These are phyloP conservation scores for Fusarium praegraminearum DNA, from an alignment of 2,329 filamentous ascomycete species.

Conservation along the genomic window DNA sequence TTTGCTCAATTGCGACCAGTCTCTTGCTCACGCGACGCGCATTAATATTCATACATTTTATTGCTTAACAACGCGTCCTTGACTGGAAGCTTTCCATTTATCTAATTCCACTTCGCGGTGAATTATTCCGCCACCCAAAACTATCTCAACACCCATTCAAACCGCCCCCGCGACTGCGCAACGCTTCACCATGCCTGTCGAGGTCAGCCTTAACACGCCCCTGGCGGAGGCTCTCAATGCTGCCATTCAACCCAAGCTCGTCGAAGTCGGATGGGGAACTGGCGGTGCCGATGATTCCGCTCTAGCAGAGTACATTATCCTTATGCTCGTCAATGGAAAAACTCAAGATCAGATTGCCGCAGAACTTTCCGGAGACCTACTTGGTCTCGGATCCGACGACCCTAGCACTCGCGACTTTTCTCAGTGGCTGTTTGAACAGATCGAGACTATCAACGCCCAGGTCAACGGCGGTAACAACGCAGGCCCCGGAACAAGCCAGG, in stretches of 20 bases:
- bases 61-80: constrained; percentile 42
- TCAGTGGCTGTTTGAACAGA: constrained; percentile 92
- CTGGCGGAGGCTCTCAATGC: constrained; percentile 85
- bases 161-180: constrained; percentile 14
- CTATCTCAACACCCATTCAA: constrained; percentile 9
- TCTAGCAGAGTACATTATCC: constrained; percentile 93
- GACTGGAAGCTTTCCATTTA: constrained; percentile 32
- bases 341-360: constrained; percentile 88
- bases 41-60: constrained; percentile 27
- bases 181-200: constrained; percentile 75
- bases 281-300: constrained; percentile 82
- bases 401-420: constrained; percentile 85
- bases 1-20: constrained; percentile 35
- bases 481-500: constrained; percentile 51
- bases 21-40: constrained; percentile 44
- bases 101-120: constrained; percentile 35
- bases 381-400: constrained; percentile 85
- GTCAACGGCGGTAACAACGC: constrained; percentile 63
- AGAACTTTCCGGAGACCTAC: constrained; percentile 88
- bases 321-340: constrained; percentile 97
- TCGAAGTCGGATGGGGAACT: constrained; percentile 92
- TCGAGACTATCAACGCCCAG: constrained; percentile 74
- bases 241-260: constrained; percentile 89
- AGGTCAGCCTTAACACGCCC: constrained; percentile 81
- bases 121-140: constrained; percentile 40